A percentile compares a stretch with the other conserved stretches of the same genome.
phyloP scores from a whole-genome alignment of 306 rosid species.

The Prunus dulcis region DNA sequence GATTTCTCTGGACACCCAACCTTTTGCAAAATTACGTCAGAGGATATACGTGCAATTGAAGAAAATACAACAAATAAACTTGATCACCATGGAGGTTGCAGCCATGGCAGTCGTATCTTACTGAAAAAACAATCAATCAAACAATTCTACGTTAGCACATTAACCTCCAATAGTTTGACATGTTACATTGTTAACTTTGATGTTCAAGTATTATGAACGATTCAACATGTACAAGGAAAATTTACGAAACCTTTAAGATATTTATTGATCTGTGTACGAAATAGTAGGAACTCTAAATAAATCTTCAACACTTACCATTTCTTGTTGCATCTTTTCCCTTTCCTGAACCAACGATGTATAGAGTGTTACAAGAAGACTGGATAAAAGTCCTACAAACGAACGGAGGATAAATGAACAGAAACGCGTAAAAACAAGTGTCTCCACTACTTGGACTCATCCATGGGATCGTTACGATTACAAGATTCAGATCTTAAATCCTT shows the following conservation, averaged over 20 bases:
- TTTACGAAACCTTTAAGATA: not conserved
- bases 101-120: too few relatives aligned
- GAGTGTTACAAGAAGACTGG: not conserved
- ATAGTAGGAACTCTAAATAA: not conserved
- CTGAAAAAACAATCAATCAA: too few relatives aligned
- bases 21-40: too few relatives aligned
- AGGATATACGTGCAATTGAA: too few relatives aligned
- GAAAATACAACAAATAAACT: too few relatives aligned
- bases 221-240: not conserved
- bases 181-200: not conserved
- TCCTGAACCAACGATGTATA: not conserved
- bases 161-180: not conserved
- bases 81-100: too few relatives aligned
- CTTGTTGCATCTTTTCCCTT: conserved; percentile 4
- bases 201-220: not conserved
- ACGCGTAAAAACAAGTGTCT: conserved; percentile 9
- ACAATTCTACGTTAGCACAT: too few relatives aligned
- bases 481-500: conserved; percentile 72
- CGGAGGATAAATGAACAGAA: conserved; percentile 6
- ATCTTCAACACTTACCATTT: not conserved
- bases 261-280: not conserved
- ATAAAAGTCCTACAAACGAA: not conserved
- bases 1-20: too few relatives aligned
- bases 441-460: conserved; percentile 73
- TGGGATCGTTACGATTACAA: conserved; percentile 51